Base-by-base conservation (phyloP, 2,329 filamentous ascomycete species). In the Fusarium luffae region DNA sequence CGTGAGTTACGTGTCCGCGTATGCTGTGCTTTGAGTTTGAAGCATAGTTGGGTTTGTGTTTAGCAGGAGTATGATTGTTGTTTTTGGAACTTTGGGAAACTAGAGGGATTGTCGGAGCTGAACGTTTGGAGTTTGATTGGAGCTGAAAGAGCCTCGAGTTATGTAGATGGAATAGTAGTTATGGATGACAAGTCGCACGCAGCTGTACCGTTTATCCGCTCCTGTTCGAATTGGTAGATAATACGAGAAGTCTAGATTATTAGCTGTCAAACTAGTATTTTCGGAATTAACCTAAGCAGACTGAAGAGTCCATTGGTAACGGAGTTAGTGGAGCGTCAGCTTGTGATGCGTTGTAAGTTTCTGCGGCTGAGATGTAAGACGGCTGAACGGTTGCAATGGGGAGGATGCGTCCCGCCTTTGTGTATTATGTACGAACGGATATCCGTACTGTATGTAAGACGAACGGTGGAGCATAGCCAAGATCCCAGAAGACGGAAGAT, bases 1-100 rank as follows among this genome's bases (percentile, higher is more conserved):
- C 73, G 96, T 99, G 54, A 98, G 94, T 81, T 99, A 99, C 79
- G 94, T 93, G 5, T 95, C 94, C 77, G 96, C 94, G 5, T 97
- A 96, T 84, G 93, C 94, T 11, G 85, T 94, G 18, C 76, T 94
- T 34, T 94, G 50, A 76, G 30, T 27, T 28, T 19, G 18, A 7
- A n/a, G 13, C 13, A 50, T 9, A 7, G 2, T 6, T 2, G 18
- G 5, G 7, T 7, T n/a, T 46, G 1, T 5, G 27, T 28, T 50
- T 2, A 19, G 8, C 16, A 34, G 21, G 27, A 23, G 19, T 60
- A 28, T 37, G 3, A 32, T 54, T 30, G 16, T 34, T 34, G 16
- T 3, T 21, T 41, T 23, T n/a, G 34, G 34, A 37, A 37, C 18
- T 32, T 54, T 25, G 8, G 6, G n/a, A 32, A 12, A 11, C 12